Evolutionary conservation across 306 rosid species (phyloP).

Genomic region (Purshia tridentata): DNA sequence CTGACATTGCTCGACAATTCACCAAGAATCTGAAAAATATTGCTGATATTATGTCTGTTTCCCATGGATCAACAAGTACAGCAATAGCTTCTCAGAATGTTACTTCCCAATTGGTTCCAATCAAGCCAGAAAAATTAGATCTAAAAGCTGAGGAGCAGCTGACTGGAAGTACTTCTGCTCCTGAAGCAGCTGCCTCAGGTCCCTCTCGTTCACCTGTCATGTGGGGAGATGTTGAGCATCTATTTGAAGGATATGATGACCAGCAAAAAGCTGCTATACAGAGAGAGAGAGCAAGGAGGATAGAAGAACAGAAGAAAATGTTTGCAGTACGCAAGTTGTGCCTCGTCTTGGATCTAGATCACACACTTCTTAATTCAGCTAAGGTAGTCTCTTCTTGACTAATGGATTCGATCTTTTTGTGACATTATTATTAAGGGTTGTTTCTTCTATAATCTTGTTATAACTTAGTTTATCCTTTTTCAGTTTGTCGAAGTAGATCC

Average conservation of each 20-base stretch:
- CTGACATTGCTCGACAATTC: constrained; percentile 76
- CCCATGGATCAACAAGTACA: constrained; percentile 51
- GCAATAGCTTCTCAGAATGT: constrained; percentile 43
- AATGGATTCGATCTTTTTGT: constrained; percentile 8
- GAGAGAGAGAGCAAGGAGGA: constrained; percentile 90
- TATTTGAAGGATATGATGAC: constrained; percentile 87
- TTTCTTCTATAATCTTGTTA: constrained; percentile 18
- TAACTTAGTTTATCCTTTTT: constrained; percentile 31
- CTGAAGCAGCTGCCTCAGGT: constrained; percentile 42
- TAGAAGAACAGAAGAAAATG: constrained; percentile 93
- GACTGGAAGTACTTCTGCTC: constrained; percentile 36
- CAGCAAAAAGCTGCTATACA: constrained; percentile 93
- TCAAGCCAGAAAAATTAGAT: constrained; percentile 51
- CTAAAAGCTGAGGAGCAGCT: constrained; percentile 49
- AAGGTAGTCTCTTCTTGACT: constrained; percentile 59
- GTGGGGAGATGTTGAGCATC: constrained; percentile 90
- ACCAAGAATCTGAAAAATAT: constrained; percentile 78
- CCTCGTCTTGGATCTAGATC: constrained; percentile 97
- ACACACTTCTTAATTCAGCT: constrained; percentile 97
- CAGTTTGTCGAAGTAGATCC: constrained; percentile 97
- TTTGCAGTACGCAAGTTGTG: constrained; percentile 83
- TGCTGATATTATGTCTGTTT: constrained; percentile 75
- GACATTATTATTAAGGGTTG: background rate
- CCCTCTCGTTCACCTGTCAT: constrained; percentile 52
- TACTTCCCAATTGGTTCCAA: constrained; percentile 46